phyloP scores from a whole-genome alignment of 441 rosid species.

The Arabidopsis hybrid region DNA sequence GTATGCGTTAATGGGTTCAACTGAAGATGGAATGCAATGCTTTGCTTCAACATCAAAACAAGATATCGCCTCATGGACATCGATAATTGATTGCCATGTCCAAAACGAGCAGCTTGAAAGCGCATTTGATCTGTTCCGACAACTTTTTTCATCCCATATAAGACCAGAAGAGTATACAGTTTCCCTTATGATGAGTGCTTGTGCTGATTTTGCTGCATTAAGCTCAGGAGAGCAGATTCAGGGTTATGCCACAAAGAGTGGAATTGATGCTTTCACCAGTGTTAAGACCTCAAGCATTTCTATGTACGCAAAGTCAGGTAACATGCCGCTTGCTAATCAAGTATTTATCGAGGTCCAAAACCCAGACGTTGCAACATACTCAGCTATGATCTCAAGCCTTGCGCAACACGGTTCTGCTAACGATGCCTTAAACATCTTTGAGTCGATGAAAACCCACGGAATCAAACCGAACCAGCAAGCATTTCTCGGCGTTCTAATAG shows the following conservation, averaged over 20 bases:
- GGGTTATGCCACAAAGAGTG: slow-evolving; percentile 53
- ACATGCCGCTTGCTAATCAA: slow-evolving; percentile 45
- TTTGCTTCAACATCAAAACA: slow-evolving; percentile 50
- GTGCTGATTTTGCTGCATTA: slow-evolving; percentile 57
- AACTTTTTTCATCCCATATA: slow-evolving; percentile 47
- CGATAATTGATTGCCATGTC: slow-evolving; percentile 54
- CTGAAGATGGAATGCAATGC: slow-evolving; percentile 54
- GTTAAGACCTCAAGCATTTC: slow-evolving; percentile 59
- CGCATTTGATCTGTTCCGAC: slow-evolving; percentile 53
- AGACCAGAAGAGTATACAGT: slow-evolving; percentile 60
- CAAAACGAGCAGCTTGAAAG: slow-evolving; percentile 53
- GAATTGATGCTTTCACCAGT: slow-evolving; percentile 47
- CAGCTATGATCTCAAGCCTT: slow-evolving; percentile 61
- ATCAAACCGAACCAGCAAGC: slow-evolving; percentile 46
- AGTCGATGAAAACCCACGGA: slow-evolving; percentile 50
- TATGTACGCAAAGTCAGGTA: slow-evolving; percentile 66
- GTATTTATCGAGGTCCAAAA: slow-evolving; percentile 42
- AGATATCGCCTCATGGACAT: slow-evolving; percentile 65
- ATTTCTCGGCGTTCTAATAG: slow-evolving; percentile 50
- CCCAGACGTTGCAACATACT: slow-evolving; percentile 62
- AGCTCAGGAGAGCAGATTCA: slow-evolving; percentile 59
- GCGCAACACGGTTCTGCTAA: slow-evolving; percentile 63
- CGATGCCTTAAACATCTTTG: slow-evolving; percentile 59
- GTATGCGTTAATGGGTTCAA: slow-evolving; percentile 55
- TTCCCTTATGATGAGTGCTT: slow-evolving; percentile 56